phyloP scores from a whole-genome alignment of 305 asterid genomes.

The Solanum aculeatissimum region DNA sequence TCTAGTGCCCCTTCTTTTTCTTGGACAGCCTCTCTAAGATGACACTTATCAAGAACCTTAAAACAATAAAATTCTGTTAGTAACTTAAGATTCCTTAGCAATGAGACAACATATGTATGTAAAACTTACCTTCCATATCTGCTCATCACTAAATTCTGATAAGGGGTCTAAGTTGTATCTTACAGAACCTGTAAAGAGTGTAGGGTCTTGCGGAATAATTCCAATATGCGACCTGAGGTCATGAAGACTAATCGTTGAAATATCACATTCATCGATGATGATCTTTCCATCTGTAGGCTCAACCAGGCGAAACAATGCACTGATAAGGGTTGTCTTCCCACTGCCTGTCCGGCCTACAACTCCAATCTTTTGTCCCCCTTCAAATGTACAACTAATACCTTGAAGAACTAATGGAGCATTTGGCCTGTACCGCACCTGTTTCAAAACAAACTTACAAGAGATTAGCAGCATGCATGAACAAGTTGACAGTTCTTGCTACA shows the following conservation, averaged over 20 bases:
- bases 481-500: background rate
- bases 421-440: constrained; percentile 6
- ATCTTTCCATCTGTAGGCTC: constrained; percentile 4
- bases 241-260: background rate
- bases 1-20: constrained; percentile 65
- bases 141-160: background rate
- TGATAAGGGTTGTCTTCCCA: constrained; percentile 8
- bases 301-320: constrained; percentile 4
- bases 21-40: constrained; percentile 68
- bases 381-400: background rate
- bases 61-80: background rate
- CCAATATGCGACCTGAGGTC: background rate
- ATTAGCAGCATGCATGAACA: background rate
- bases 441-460: background rate
- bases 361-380: constrained; percentile 10
- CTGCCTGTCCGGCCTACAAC: constrained; percentile 14
- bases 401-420: constrained; percentile 1
- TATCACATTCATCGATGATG: background rate
- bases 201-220: background rate
- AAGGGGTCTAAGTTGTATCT: background rate
- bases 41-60: constrained; percentile 76
- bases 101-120: background rate
- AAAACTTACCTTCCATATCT: background rate
- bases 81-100: background rate
- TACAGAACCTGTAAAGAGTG: background rate